A percentile compares a stretch with the other conserved stretches of the same genome.
These are phyloP conservation scores for Lichtheimia ornata DNA, from an alignment of 371 early-diverging fungal genomes.

Conservation along the genomic window DNA sequence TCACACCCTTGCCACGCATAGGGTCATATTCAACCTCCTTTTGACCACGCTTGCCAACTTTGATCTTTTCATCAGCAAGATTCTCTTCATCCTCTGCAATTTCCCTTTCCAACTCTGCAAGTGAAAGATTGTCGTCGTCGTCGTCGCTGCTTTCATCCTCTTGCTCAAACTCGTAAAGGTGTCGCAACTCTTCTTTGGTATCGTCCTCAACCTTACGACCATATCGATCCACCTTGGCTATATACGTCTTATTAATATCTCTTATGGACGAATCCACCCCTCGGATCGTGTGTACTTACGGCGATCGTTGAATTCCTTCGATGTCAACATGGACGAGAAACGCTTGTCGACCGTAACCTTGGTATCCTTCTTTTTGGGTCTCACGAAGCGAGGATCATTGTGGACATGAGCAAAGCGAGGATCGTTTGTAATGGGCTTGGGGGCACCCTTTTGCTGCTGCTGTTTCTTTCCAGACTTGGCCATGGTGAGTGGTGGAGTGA, in stretches of 20 bases:
- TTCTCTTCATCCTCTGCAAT: slow-evolving; percentile 51
- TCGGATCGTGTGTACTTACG: slow-evolving; percentile 40
- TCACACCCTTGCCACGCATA: slow-evolving; percentile 86
- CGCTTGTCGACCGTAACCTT: slow-evolving; percentile 92
- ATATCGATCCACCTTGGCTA: slow-evolving; percentile 87
- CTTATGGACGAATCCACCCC: neutral
- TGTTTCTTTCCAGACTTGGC: slow-evolving; percentile 9
- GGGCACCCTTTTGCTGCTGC: slow-evolving; percentile 30
- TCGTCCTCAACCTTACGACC: slow-evolving; percentile 68
- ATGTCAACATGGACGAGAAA: slow-evolving; percentile 79
- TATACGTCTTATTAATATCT: neutral
- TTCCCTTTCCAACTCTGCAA: slow-evolving; percentile 49
- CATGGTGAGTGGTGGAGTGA: neutral
- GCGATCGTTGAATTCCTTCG: slow-evolving; percentile 73
- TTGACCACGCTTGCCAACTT: slow-evolving; percentile 12
- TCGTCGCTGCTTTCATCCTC: slow-evolving; percentile 36
- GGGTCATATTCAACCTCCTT: slow-evolving; percentile 56
- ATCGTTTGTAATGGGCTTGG: slow-evolving; percentile 62
- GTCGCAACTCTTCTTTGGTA: slow-evolving; percentile 56
- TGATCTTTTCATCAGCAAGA: slow-evolving; percentile 25
- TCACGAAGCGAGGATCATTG: slow-evolving; percentile 86
- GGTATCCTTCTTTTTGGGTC: slow-evolving; percentile 76
- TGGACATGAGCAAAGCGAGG: slow-evolving; percentile 83
- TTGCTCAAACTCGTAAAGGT: slow-evolving; percentile 63
- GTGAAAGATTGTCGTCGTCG: slow-evolving; percentile 30